A percentile compares a stretch with the other conserved stretches of the same genome.
Evolutionary conservation across 2,329 filamentous ascomycete genomes (phyloP).

Genomic region (Diaporthe caulivora): DNA sequence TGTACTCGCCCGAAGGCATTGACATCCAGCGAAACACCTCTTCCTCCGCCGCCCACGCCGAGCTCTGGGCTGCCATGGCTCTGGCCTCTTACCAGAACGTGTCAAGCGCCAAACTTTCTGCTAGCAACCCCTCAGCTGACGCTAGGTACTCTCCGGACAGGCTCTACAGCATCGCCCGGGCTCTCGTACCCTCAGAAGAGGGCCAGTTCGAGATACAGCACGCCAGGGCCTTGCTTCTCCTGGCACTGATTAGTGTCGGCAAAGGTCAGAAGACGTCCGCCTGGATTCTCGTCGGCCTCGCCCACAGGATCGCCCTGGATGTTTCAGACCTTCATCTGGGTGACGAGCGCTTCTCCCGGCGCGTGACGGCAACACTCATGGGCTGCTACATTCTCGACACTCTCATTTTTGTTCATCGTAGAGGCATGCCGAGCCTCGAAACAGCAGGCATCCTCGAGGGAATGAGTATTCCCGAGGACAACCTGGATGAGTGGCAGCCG

Average conservation of each 20-base stretch:
- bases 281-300: conserved; percentile 74
- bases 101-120: conserved; percentile 43
- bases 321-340: conserved; percentile 34
- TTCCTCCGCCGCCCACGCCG: conserved; percentile 61
- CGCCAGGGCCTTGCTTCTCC: conserved; percentile 67
- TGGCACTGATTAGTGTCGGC: conserved; percentile 74
- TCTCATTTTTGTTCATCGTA: conserved; percentile 64
- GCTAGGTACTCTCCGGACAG: conserved; percentile 49
- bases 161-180: conserved; percentile 64
- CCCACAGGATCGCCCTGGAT: conserved; percentile 65
- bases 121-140: conserved; percentile 38
- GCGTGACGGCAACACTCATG: conserved; percentile 52
- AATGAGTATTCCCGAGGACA: conserved; percentile 70
- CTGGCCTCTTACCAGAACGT: conserved; percentile 68
- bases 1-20: conserved; percentile 55
- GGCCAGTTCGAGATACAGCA: conserved; percentile 63
- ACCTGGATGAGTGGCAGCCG: conserved; percentile 80
- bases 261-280: conserved; percentile 68
- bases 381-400: conserved; percentile 75
- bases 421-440: conserved; percentile 63
- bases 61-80: conserved; percentile 71
- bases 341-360: conserved; percentile 35
- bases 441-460: conserved; percentile 58
- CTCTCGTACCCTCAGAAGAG: conserved; percentile 62
- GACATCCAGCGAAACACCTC: conserved; percentile 40